Evolutionary conservation across 108 stramenopile genomes (phyloP).

Genomic region (Thalassiosira profunda): DNA sequence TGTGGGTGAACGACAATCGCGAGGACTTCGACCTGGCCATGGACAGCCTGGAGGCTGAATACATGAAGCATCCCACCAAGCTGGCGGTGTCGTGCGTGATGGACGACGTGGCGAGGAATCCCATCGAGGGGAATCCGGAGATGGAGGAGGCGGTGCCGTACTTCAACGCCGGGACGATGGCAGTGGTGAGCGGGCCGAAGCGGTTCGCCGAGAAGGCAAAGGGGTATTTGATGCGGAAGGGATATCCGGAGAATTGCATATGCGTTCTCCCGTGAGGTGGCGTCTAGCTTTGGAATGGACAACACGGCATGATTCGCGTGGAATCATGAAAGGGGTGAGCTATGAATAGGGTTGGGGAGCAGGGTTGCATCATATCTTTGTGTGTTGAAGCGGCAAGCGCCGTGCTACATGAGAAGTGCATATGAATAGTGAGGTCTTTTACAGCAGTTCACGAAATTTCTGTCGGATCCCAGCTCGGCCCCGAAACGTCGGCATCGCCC

Average conservation of each 20-base stretch:
- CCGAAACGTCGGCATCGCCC: slow-evolving; percentile 68
- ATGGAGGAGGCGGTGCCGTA: slow-evolving; percentile 64
- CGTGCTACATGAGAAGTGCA: no score
- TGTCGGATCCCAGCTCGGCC: slow-evolving; percentile 78
- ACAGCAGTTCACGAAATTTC: no score
- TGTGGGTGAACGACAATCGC: slow-evolving; percentile 67
- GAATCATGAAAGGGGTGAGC: no score
- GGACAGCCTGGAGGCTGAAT: slow-evolving; percentile 69
- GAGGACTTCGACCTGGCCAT: slow-evolving; percentile 69
- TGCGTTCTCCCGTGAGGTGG: slow-evolving; percentile 62
- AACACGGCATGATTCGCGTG: no score
- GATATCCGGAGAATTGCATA: slow-evolving; percentile 79
- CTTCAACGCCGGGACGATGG: slow-evolving; percentile 79
- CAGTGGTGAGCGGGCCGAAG: slow-evolving; percentile 66
- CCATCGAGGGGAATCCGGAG: slow-evolving; percentile 59
- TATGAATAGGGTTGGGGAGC: no score
- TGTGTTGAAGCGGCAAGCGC: no score
- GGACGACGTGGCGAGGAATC: slow-evolving; percentile 51
- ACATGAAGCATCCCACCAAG: slow-evolving; percentile 71
- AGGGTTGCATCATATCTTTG: no score
- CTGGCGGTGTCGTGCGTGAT: slow-evolving; percentile 75
- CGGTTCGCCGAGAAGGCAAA: slow-evolving; percentile 59
- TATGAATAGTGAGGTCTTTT: no score
- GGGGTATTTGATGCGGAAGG: slow-evolving; percentile 57
- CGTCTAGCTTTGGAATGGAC: no score